These are phyloP conservation scores for Aleurites moluccanus DNA, from an alignment of 441 rosid genomes.

Conservation along the genomic window DNA sequence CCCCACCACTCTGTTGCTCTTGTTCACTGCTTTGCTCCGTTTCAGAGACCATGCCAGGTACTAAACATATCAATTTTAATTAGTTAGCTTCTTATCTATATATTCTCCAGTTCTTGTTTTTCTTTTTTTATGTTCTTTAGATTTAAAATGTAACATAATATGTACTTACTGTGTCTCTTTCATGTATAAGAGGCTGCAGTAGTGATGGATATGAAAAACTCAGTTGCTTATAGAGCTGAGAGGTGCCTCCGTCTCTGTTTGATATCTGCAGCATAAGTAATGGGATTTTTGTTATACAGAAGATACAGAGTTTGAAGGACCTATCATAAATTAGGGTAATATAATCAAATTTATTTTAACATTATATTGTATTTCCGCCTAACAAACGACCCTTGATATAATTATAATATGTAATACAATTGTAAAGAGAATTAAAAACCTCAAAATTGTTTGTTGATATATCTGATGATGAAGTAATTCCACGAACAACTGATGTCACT, in stretches of 20 bases:
- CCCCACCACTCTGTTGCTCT: slow-evolving; percentile 69
- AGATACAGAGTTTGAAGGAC: too few species aligned
- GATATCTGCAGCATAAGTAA: slow-evolving; percentile 39
- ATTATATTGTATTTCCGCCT: too few species aligned
- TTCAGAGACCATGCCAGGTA: slow-evolving; percentile 85
- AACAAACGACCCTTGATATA: too few species aligned
- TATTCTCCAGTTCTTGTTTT: not conserved
- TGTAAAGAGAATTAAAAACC: slow-evolving; percentile 33
- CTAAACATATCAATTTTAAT: slow-evolving; percentile 32
- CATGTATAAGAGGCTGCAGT: slow-evolving; percentile 69
- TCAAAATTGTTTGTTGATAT: slow-evolving; percentile 39
- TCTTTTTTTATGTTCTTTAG: not conserved
- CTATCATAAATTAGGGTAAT: too few species aligned
- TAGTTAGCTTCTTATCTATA: too few species aligned
- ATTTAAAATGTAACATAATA: not conserved
- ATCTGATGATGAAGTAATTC: slow-evolving; percentile 55
- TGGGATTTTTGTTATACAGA: not conserved
- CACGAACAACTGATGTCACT: slow-evolving; percentile 49
- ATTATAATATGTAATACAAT: too few species aligned
- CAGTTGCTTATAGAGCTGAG: slow-evolving; percentile 65
- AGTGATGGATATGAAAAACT: slow-evolving; percentile 72
- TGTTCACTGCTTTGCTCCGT: slow-evolving; percentile 86
- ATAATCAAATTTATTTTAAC: not conserved
- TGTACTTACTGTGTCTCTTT: slow-evolving; percentile 74
- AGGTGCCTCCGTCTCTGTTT: slow-evolving; percentile 35